phyloP scores from a whole-genome alignment of 2,329 filamentous ascomycete species.

The Dryadomyces sulphureus region DNA sequence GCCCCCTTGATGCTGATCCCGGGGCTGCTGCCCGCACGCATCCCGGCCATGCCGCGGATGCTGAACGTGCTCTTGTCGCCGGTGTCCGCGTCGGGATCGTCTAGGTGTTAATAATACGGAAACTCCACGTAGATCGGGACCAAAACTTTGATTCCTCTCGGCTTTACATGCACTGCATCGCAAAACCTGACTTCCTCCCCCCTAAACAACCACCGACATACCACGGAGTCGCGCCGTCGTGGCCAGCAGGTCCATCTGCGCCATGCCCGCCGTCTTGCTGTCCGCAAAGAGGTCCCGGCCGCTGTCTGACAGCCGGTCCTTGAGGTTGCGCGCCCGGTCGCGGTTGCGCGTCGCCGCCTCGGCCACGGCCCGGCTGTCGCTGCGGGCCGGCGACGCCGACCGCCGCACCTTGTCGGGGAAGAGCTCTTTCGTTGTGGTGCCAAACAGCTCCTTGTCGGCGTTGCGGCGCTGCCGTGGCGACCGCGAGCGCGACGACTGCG shows the following conservation, averaged over 20 bases:
- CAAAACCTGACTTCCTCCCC: conserved; percentile 1
- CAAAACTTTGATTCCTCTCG: background rate
- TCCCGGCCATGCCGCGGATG: conserved; percentile 44
- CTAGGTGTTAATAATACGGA: too few species aligned
- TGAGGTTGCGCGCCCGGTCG: conserved; percentile 28
- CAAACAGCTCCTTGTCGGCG: conserved; percentile 5
- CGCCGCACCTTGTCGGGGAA: conserved; percentile 15
- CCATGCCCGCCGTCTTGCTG: conserved; percentile 12
- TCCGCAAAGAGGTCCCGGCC: conserved; percentile 38
- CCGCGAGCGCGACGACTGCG: conserved; percentile 3
- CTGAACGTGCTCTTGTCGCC: conserved; percentile 24
- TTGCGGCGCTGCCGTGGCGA: conserved; percentile 11
- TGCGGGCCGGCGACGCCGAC: conserved; percentile 34
- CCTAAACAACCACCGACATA: conserved; percentile 11
- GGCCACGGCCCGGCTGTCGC: conserved; percentile 13
- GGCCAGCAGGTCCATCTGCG: conserved; percentile 20
- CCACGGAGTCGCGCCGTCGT: conserved; percentile 12
- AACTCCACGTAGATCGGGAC: too few species aligned
- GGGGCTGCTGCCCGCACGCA: conserved; percentile 26
- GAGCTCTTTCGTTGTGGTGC: conserved; percentile 4
- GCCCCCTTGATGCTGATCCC: conserved; percentile 53
- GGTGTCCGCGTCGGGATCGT: conserved; percentile 12
- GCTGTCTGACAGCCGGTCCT: conserved; percentile 21
- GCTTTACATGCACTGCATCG: conserved; percentile 2
- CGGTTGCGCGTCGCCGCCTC: conserved; percentile 22